Conservation (phyloP, 2,329 filamentous ascomycete genomes). For the Penicillium verrucosum region DNA sequence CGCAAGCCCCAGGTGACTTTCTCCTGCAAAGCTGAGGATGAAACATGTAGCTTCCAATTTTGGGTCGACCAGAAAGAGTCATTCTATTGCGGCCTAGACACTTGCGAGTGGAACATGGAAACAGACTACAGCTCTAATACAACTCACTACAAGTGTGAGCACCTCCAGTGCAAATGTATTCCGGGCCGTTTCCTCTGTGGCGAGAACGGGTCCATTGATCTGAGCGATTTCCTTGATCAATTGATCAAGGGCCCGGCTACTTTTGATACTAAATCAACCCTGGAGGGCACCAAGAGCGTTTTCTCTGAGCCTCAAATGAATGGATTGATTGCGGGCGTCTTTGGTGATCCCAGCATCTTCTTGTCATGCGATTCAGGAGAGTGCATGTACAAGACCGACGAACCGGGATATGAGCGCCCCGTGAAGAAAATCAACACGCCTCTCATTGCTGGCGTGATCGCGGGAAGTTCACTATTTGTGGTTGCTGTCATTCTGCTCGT, state of each 20-base stretch:
- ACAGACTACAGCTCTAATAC: slow-evolving; percentile 69
- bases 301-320: slow-evolving; percentile 95
- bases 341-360: slow-evolving; percentile 86
- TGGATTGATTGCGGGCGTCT: slow-evolving; percentile 78
- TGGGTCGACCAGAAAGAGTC: slow-evolving; percentile 94
- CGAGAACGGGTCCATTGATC: slow-evolving; percentile 84
- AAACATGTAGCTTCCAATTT: slow-evolving; percentile 93
- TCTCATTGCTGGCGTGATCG: slow-evolving; percentile 90
- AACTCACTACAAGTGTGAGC: slow-evolving; percentile 79
- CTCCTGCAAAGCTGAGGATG: slow-evolving; percentile 71
- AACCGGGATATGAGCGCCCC: slow-evolving; percentile 84
- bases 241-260: slow-evolving; percentile 82
- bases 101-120: slow-evolving; percentile 70
- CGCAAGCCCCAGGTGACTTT: slow-evolving; percentile 93
- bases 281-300: slow-evolving; percentile 61
- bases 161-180: slow-evolving; percentile 83
- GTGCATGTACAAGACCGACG: slow-evolving; percentile 87
- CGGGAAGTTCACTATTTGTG: slow-evolving; percentile 77
- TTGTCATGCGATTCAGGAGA: slow-evolving; percentile 81
- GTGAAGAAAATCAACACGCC: slow-evolving; percentile 96
- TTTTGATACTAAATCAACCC: slow-evolving; percentile 66
- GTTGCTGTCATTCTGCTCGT: slow-evolving; percentile 78
- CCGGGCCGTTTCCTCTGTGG: slow-evolving; percentile 91
- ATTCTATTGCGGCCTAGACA: slow-evolving; percentile 88
- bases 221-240: slow-evolving; percentile 80